Conservation (phyloP, 306 rosid species). For the Cajanus cajan region DNA sequence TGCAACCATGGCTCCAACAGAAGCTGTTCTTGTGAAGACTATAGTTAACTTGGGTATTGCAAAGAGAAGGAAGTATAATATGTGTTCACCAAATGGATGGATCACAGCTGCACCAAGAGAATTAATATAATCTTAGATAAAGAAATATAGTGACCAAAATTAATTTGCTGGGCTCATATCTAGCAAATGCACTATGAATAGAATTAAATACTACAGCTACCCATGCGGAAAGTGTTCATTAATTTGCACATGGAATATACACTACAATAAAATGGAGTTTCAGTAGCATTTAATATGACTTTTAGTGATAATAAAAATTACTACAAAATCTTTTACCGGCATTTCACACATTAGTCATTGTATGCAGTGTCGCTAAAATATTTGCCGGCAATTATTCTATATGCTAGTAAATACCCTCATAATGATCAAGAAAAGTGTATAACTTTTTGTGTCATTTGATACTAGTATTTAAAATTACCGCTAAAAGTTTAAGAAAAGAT, state of each 20-base stretch:
- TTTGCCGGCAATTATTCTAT: too few species aligned
- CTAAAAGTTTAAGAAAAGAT: too few species aligned
- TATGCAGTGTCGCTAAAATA: too few species aligned
- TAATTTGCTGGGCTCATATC: background rate
- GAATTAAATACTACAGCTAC: background rate
- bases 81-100: constrained; percentile 69
- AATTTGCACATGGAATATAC: background rate
- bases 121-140: background rate
- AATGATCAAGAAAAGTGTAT: too few species aligned
- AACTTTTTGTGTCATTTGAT: too few species aligned
- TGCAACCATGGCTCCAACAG: constrained; percentile 5
- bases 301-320: too few species aligned
- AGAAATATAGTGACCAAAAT: background rate
- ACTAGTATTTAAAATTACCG: too few species aligned
- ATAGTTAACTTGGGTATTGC: constrained; percentile 42
- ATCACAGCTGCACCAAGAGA: constrained; percentile 45
- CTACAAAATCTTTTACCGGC: too few species aligned
- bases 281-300: too few species aligned
- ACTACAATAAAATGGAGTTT: too few species aligned
- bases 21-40: constrained; percentile 33
- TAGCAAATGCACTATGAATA: background rate
- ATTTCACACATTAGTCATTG: too few species aligned
- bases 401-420: too few species aligned
- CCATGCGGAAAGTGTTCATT: background rate
- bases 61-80: constrained; percentile 50